phyloP scores from a whole-genome alignment of 148 eudicot species.

The Drosera capensis region DNA sequence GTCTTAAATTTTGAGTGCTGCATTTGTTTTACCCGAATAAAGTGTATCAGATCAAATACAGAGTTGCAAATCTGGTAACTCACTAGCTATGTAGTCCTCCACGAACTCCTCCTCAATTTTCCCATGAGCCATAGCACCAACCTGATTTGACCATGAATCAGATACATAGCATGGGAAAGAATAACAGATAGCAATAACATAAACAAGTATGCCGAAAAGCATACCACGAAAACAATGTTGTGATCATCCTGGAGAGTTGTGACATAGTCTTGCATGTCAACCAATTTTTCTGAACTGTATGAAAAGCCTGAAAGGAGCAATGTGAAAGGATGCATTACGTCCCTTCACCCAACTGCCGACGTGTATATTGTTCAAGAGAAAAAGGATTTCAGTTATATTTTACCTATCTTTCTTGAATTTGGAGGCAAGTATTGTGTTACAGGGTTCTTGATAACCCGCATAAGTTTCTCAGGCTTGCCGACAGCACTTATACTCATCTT shows the following conservation, averaged over 20 bases:
- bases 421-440: constrained; percentile 78
- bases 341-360: no score
- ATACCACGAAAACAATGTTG: constrained; percentile 86
- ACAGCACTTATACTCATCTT: constrained; percentile 70
- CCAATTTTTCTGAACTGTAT: constrained; percentile 79
- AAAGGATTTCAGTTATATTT: neutral
- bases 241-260: constrained; percentile 35
- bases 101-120: constrained; percentile 54
- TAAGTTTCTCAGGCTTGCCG: constrained; percentile 73
- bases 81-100: constrained; percentile 77
- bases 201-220: no score
- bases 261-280: constrained; percentile 63
- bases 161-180: constrained; percentile 1
- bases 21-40: no score
- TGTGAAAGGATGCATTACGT: no score
- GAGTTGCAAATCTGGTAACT: no score
- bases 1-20: no score
- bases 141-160: constrained; percentile 17
- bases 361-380: neutral
- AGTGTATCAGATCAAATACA: no score
- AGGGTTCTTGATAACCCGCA: constrained; percentile 82
- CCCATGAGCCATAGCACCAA: constrained; percentile 99
- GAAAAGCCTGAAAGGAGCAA: constrained; percentile 66
- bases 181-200: no score
- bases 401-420: constrained; percentile 76